Conservation (phyloP, 805 yeast genomes). For the Ogataea allantospora region DNA sequence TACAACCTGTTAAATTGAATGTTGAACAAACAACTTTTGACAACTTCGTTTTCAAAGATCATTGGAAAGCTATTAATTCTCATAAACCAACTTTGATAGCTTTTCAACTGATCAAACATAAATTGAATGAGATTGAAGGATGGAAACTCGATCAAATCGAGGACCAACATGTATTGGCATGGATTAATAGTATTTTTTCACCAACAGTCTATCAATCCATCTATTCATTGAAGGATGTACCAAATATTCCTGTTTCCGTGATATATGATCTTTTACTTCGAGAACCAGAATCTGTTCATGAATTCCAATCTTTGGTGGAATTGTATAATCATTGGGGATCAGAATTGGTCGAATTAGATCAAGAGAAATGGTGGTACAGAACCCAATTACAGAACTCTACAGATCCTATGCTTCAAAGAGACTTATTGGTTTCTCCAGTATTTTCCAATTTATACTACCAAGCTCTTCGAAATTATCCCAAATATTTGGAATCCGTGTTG, state of each 20-base stretch:
- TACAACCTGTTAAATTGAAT: conserved; percentile 4
- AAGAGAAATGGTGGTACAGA: conserved; percentile 27
- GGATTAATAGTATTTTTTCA: conserved; percentile 32
- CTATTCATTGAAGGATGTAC: conserved; percentile 15
- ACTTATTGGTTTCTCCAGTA: conserved; percentile 27
- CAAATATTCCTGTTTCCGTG: conserved; percentile 25
- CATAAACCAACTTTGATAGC: conserved; percentile 4
- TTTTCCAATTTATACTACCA: conserved; percentile 27
- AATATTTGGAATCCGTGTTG: conserved; percentile 22
- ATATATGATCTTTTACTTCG: conserved; percentile 32
- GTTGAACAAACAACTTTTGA: conserved; percentile 1
- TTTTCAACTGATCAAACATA: conserved; percentile 21
- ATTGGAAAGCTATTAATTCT: conserved; percentile 6
- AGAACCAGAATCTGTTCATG: conserved; percentile 25
- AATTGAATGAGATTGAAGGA: conserved; percentile 19
- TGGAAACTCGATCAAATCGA: conserved; percentile 23
- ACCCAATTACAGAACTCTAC: conserved; percentile 15
- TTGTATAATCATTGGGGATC: conserved; percentile 22
- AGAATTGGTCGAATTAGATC: conserved; percentile 26
- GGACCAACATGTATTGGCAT: conserved; percentile 22
- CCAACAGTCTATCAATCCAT: conserved; percentile 21
- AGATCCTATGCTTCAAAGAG: conserved; percentile 15
- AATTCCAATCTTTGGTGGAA: conserved; percentile 26
- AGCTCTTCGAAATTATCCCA: conserved; percentile 25
- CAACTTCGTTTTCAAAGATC: conserved; percentile 5